Percentiles rank a stretch among this genome's conserved stretches.
Conservation (phyloP, 164 flowering plant species). For the Tinospora cordifolia region DNA sequence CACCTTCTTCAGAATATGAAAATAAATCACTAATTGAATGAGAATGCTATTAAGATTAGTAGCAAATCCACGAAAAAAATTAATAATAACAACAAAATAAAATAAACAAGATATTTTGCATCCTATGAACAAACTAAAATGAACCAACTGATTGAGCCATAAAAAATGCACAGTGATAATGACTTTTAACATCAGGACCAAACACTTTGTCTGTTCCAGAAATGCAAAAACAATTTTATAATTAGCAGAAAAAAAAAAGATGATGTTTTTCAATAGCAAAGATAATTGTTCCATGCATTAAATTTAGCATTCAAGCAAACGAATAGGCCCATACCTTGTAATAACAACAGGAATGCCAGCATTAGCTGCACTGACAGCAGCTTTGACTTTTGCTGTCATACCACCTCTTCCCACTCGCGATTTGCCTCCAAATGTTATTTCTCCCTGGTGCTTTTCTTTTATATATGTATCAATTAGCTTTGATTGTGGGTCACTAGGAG, state of each 20-base stretch:
- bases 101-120: too few species aligned
- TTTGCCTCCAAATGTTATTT: slow-evolving; percentile 92
- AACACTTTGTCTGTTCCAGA: not conserved
- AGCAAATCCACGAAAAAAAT: too few species aligned
- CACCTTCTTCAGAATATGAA: not conserved
- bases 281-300: not conserved
- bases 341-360: slow-evolving; percentile 94
- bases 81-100: too few species aligned
- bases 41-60: too few species aligned
- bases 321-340: slow-evolving; percentile 48
- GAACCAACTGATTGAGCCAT: too few species aligned
- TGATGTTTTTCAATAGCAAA: not conserved
- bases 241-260: not conserved
- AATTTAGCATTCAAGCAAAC: not conserved
- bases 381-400: slow-evolving; percentile 98
- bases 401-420: slow-evolving; percentile 98
- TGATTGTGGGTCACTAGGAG: slow-evolving; percentile 83
- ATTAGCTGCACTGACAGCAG: slow-evolving; percentile 78
- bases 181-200: not conserved
- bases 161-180: too few species aligned
- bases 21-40: too few species aligned
- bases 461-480: slow-evolving; percentile 77
- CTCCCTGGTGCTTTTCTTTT: slow-evolving; percentile 62
- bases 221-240: not conserved
- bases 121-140: too few species aligned